Conservation (phyloP, 2,329 filamentous ascomycete species). For the Conoideocrella luteorostrata region DNA sequence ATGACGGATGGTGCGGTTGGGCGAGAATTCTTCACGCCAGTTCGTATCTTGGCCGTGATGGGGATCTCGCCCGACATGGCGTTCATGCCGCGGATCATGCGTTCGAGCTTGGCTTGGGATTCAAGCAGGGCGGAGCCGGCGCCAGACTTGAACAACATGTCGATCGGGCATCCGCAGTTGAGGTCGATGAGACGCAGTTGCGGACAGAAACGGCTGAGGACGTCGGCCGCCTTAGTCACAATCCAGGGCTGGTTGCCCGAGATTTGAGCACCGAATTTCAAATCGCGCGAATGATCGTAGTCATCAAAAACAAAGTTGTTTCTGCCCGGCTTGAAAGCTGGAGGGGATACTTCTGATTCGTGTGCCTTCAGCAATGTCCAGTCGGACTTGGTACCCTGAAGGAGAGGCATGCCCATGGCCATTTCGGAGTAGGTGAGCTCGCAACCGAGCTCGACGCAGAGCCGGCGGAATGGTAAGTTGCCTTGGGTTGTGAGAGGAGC, state of each 20-base stretch:
- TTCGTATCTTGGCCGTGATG: constrained; percentile 91
- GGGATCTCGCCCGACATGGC: constrained; percentile 83
- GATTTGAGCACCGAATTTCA: constrained; percentile 89
- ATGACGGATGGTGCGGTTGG: constrained; percentile 78
- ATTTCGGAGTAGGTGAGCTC: constrained; percentile 97
- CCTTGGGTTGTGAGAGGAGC: constrained; percentile 95
- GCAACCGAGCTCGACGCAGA: constrained; percentile 83
- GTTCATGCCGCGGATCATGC: constrained; percentile 95
- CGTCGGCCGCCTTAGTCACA: constrained; percentile 81
- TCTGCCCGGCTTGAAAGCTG: constrained; percentile 52
- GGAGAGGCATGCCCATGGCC: constrained; percentile 83
- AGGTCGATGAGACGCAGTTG: constrained; percentile 86
- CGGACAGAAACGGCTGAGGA: constrained; percentile 69
- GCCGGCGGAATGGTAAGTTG: constrained; percentile 86
- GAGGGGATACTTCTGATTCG: constrained; percentile 69
- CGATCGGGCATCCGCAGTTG: constrained; percentile 96
- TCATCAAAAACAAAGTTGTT: constrained; percentile 52
- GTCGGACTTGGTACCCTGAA: constrained; percentile 85
- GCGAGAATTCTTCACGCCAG: constrained; percentile 73
- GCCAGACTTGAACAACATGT: constrained; percentile 82
- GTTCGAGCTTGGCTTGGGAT: constrained; percentile 77
- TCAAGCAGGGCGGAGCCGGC: constrained; percentile 92
- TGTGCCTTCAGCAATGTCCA: constrained; percentile 96
- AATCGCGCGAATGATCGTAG: constrained; percentile 77
- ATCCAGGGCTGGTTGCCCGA: constrained; percentile 88